Evolutionary conservation across 2,329 filamentous ascomycete genomes (phyloP), one percentile per base, ranked within the genome.

Genomic region (Fusarium sp.): DNA sequence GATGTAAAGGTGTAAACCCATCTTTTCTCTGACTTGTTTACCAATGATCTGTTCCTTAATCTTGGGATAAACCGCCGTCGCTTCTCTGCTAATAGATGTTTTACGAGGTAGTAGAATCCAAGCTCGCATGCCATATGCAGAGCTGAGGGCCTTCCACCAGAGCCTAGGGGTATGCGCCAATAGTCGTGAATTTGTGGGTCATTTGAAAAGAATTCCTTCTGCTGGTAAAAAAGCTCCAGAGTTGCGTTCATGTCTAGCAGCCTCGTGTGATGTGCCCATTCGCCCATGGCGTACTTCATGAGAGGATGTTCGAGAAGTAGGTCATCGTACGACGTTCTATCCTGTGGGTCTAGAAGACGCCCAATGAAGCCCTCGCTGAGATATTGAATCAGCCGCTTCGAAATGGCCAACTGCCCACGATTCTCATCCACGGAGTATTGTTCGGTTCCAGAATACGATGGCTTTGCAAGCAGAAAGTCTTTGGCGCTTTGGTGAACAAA

Each of bases 401-500:
- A 37, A 10, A 56, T 56, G 1, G 15, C 5, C 13, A 47, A 8
- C n/a, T 47, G 53, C 0, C 31, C 53, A 12, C 27, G 41, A 2
- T 47, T n/a, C 27, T 13, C 18, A 7, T 23, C 23, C 1, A 39
- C 7, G 7, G 12, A 36, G 2, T 18, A 39, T 11, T 11, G 3
- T 6, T 6, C 34, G 11, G 7, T 18, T 16, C 23, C 12, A 15
- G 11, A 11, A 30, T 31, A 28, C 10, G 30, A 12, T 16, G 52
- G n/a, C 4, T 37, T 28, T 6, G 13, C 28, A 23, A 55, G 10
- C 28, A 55, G 23, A 34, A 55, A 55, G 39, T 55, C 52, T 34
- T 46, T 44, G 23, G 52, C 52, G 7, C 52, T 55, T 27, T 55
- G 40, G 52, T 55, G 52, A 18, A 55, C 52, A 18, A 55, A 55